A percentile compares a stretch with the other conserved stretches of the same genome.
These are phyloP conservation scores for Daldinia eschscholtzii DNA, from an alignment of 2,329 filamentous ascomycete species.

Conservation along the genomic window DNA sequence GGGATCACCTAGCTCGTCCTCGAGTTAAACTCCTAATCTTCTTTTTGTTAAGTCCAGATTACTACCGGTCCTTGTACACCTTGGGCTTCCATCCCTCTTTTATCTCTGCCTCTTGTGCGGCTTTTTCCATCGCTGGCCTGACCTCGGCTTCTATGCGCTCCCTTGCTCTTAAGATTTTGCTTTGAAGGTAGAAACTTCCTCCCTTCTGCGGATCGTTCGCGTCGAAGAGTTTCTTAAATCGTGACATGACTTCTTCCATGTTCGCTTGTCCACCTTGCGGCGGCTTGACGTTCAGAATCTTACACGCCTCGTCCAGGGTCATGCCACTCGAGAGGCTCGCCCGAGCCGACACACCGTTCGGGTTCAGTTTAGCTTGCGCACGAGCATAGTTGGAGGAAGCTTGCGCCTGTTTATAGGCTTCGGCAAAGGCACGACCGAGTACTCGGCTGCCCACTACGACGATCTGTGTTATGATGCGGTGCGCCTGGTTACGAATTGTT, in stretches of 20 bases:
- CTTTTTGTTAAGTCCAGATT: conserved; percentile 1
- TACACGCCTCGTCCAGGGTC: conserved; percentile 95
- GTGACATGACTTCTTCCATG: conserved; percentile 81
- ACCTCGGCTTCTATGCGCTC: conserved; percentile 93
- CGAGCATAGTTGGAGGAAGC: conserved; percentile 86
- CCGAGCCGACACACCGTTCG: conserved; percentile 56
- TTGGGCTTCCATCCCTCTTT: conserved; percentile 94
- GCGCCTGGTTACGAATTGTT: conserved; percentile 71
- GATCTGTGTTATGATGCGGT: conserved; percentile 94
- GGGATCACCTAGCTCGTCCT: conserved; percentile 29
- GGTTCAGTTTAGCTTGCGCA: conserved; percentile 73
- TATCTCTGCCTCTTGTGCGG: conserved; percentile 80
- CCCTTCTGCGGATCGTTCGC: conserved; percentile 94
- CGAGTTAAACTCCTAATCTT: conserved; percentile 6
- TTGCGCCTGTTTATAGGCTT: conserved; percentile 95
- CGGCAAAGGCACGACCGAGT: conserved; percentile 89
- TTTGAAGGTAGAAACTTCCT: conserved; percentile 97
- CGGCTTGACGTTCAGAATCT: conserved; percentile 95
- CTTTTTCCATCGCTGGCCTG: conserved; percentile 76
- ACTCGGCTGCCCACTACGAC: conserved; percentile 91
- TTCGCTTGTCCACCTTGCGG: conserved; percentile 82
- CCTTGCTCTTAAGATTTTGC: conserved; percentile 91
- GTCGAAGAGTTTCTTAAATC: conserved; percentile 96
- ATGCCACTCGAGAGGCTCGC: conserved; percentile 73
- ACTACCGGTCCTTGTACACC: conserved; percentile 86